Conservation (phyloP, 225 moss, liverwort and hornwort genomes). For the Physcomitrium patens region DNA sequence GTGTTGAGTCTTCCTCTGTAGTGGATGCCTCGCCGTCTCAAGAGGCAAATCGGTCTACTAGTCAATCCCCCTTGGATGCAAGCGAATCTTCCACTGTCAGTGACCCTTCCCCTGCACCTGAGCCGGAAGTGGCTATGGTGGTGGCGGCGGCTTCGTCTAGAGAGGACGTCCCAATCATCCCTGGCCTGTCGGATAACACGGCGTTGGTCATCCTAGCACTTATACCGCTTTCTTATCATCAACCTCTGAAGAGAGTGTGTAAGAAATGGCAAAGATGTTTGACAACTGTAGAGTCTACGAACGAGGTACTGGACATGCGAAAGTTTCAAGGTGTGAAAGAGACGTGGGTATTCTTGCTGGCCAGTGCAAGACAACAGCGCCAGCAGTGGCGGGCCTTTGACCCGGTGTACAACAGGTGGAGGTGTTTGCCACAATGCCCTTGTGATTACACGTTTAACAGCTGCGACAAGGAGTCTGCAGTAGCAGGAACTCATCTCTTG, state of each 20-base stretch:
- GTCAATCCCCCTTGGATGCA: background rate
- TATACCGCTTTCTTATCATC: conserved; percentile 42
- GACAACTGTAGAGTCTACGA: background rate
- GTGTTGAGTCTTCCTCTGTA: conserved; percentile 2
- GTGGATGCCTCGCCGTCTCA: background rate
- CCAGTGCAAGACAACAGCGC: conserved; percentile 17
- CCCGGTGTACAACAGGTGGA: conserved; percentile 38
- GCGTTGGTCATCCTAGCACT: conserved; percentile 50
- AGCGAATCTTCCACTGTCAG: background rate
- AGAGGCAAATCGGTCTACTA: background rate
- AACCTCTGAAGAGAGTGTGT: conserved; percentile 45
- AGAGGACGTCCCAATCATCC: conserved; percentile 24
- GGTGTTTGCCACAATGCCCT: conserved; percentile 53
- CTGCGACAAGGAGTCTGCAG: conserved; percentile 66
- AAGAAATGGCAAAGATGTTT: conserved; percentile 56
- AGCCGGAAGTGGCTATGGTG: background rate
- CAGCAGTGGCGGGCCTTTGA: conserved; percentile 58
- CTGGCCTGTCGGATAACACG: conserved; percentile 44
- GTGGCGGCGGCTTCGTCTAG: background rate
- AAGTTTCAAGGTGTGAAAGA: conserved; percentile 34
- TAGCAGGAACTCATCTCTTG: conserved; percentile 59
- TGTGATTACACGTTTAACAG: conserved; percentile 12
- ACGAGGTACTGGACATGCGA: conserved; percentile 52
- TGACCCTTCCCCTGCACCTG: background rate
- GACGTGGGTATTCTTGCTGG: conserved; percentile 60